These are phyloP conservation scores for Dujonia santamariae DNA, from an alignment of 1,139 yeast genomes.

Conservation along the genomic window DNA sequence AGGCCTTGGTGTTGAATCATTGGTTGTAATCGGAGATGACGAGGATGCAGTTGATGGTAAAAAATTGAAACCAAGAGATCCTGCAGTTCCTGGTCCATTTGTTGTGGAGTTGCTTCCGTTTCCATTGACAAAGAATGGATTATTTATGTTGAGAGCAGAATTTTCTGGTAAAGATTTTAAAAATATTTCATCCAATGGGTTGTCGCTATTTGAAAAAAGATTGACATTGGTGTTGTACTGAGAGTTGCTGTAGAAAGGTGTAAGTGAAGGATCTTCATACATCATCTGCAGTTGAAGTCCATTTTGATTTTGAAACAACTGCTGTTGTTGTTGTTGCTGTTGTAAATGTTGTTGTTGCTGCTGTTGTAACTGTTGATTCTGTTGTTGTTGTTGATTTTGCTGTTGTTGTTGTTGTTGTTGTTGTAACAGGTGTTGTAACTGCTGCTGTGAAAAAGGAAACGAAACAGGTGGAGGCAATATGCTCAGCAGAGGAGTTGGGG, in stretches of 20 bases:
- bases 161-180: slow-evolving; percentile 11
- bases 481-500: background rate
- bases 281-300: background rate
- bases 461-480: background rate
- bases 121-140: slow-evolving; percentile 3
- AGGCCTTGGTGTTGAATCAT: slow-evolving; percentile 30
- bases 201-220: slow-evolving; percentile 34
- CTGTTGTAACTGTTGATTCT: slow-evolving; percentile 16
- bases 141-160: slow-evolving; percentile 1
- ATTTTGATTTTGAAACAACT: background rate
- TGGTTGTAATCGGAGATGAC: slow-evolving; percentile 36
- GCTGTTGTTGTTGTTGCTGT: slow-evolving; percentile 11
- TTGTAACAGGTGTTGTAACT: background rate
- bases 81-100: too few relatives aligned
- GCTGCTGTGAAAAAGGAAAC: background rate
- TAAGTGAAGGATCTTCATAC: slow-evolving; percentile 1
- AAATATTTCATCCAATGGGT: slow-evolving; percentile 41
- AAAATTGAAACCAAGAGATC: too few relatives aligned
- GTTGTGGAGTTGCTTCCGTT: slow-evolving; percentile 1
- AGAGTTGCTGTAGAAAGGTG: slow-evolving; percentile 17
- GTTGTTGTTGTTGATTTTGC: slow-evolving; percentile 12
- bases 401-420: background rate
- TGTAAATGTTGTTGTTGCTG: slow-evolving; percentile 18
- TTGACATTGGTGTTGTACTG: slow-evolving; percentile 22
- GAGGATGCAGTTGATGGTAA: slow-evolving; percentile 23